Percentiles rank a stretch among this genome's conserved stretches.
These are phyloP conservation scores for Talaromyces proteolyticus DNA, from an alignment of 495 filamentous ascomycete genomes.

Conservation along the genomic window DNA sequence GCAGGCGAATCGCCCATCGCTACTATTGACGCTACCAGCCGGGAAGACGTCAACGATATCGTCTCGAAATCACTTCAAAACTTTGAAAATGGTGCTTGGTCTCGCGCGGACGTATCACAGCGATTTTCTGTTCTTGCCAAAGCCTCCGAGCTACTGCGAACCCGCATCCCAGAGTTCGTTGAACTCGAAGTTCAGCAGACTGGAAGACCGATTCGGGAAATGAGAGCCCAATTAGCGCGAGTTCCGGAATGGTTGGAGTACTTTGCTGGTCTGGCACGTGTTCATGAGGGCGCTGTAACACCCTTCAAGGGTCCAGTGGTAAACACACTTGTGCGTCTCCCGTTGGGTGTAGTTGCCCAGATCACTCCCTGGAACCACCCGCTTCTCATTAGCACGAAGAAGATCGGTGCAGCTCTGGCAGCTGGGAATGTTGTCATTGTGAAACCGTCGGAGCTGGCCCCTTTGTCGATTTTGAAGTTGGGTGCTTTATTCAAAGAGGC, in stretches of 20 bases:
- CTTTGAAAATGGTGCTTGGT: conserved; percentile 54
- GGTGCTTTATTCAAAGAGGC: conserved; percentile 46
- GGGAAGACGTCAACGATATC: conserved; percentile 37
- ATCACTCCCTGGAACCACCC: conserved; percentile 66
- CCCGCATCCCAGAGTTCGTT: conserved; percentile 44
- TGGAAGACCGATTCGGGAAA: conserved; percentile 56
- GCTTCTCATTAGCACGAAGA: conserved; percentile 57
- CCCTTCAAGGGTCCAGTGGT: conserved; percentile 55
- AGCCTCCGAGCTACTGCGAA: conserved; percentile 44
- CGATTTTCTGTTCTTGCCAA: conserved; percentile 53
- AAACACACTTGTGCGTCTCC: conserved; percentile 53
- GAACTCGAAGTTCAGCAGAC: conserved; percentile 55
- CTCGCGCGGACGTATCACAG: conserved; percentile 42
- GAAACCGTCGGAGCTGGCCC: conserved; percentile 57
- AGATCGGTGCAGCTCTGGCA: conserved; percentile 54
- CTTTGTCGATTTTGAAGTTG: conserved; percentile 48
- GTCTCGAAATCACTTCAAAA: conserved; percentile 38
- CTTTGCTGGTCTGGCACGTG: conserved; percentile 52
- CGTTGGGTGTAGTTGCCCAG: conserved; percentile 56
- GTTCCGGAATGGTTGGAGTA: conserved; percentile 61
- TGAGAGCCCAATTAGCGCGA: conserved; percentile 57
- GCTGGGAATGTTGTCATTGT: conserved; percentile 58
- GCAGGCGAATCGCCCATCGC: conserved; percentile 13
- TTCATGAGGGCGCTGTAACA: conserved; percentile 54
- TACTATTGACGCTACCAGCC: conserved; percentile 46